phyloP scores from a whole-genome alignment of 2,329 filamentous ascomycete species.

The Colletotrichum cordylinicola region DNA sequence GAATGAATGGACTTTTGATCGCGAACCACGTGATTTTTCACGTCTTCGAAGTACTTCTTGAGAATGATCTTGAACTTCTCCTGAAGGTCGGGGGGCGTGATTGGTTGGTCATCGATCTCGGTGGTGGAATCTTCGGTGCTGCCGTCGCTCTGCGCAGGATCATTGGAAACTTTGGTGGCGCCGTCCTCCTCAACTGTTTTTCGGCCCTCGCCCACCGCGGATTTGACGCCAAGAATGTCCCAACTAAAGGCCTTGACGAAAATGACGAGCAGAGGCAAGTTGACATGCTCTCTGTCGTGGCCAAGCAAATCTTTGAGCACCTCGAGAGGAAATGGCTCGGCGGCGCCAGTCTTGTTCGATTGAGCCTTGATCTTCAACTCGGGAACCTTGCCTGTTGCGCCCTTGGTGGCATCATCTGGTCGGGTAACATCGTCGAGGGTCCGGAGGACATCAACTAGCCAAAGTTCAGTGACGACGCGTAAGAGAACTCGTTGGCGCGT shows the following conservation, averaged over 20 bases:
- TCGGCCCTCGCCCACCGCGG: conserved; percentile 75
- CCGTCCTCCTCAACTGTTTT: conserved; percentile 87
- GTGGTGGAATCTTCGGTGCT: conserved; percentile 30
- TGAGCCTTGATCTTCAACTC: conserved; percentile 63
- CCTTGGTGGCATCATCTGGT: conserved; percentile 68
- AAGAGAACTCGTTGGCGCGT: conserved; percentile 84
- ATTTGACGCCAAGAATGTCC: conserved; percentile 87
- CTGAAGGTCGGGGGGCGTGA: conserved; percentile 78
- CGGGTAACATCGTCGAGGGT: conserved; percentile 74
- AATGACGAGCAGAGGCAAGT: conserved; percentile 88
- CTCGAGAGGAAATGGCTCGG: conserved; percentile 94
- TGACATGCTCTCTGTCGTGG: conserved; percentile 90
- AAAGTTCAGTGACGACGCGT: conserved; percentile 91
- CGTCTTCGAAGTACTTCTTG: conserved; percentile 88
- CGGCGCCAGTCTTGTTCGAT: conserved; percentile 66
- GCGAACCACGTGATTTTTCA: conserved; percentile 85
- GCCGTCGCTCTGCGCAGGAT: neutral
- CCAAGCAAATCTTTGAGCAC: conserved; percentile 97
- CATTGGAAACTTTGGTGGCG: conserved; percentile 53
- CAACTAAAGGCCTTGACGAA: conserved; percentile 97
- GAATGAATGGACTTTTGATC: conserved; percentile 88
- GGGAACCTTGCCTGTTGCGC: conserved; percentile 66
- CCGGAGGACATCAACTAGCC: conserved; percentile 87
- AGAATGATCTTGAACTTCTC: conserved; percentile 87
- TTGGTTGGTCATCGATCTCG: conserved; percentile 64